Percentiles rank a stretch among this genome's conserved stretches.
These are phyloP conservation scores for Epichloe glyceriae DNA, from an alignment of 2,329 filamentous ascomycete genomes.

Conservation along the genomic window DNA sequence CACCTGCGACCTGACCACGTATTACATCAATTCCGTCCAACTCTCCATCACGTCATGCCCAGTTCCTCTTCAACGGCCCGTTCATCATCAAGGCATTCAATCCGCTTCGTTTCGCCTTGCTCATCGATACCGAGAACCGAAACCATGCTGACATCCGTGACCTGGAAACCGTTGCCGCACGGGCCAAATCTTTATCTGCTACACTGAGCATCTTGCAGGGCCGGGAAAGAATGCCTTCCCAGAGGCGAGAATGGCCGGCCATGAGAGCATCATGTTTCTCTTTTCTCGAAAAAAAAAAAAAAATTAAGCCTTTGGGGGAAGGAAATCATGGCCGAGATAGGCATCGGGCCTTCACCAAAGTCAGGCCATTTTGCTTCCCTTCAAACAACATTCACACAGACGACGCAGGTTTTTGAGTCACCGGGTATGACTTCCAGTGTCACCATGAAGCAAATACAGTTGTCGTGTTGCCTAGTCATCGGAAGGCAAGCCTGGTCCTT, in stretches of 20 bases:
- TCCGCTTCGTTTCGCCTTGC: not conserved
- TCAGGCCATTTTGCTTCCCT: conserved; percentile 4
- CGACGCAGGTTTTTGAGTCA: conserved; percentile 2
- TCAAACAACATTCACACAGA: conserved; percentile 3
- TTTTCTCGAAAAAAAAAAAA: not conserved
- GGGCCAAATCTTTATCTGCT: not conserved
- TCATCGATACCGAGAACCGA: not conserved
- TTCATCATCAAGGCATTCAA: not conserved
- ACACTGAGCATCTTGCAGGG: not conserved
- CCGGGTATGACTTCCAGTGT: conserved; percentile 3
- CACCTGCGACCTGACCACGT: not conserved
- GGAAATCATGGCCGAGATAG: not conserved
- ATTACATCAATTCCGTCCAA: no score
- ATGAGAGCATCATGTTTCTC: not conserved
- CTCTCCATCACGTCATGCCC: not conserved
- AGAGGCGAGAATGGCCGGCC: not conserved
- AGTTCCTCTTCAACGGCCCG: not conserved
- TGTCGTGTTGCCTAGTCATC: not conserved
- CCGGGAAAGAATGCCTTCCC: not conserved
- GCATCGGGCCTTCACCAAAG: conserved; percentile 7
- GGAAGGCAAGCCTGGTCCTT: not conserved
- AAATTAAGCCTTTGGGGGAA: not conserved
- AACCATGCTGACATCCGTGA: not conserved
- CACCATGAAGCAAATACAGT: conserved; percentile 1
- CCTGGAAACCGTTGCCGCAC: not conserved